Conservation (phyloP, 2,329 filamentous ascomycete genomes). For the Rutstroemia sp. region DNA sequence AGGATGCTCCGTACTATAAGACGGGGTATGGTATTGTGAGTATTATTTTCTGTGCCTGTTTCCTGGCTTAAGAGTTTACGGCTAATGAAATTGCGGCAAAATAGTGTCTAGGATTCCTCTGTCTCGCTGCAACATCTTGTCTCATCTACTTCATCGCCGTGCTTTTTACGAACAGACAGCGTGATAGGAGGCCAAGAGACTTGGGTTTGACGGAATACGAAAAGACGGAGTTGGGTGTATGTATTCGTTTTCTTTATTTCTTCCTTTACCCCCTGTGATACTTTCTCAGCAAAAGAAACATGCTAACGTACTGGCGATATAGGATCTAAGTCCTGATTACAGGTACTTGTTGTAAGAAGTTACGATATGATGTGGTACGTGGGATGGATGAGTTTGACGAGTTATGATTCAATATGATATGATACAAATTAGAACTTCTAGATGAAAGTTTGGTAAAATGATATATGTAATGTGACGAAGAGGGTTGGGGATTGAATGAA, state of each 20-base stretch:
- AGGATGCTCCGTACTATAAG: constrained; percentile 61
- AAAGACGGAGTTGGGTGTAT: constrained; percentile 42
- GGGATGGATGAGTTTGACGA: not conserved
- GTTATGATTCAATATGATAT: not conserved
- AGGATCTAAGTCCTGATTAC: constrained; percentile 30
- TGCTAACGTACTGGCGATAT: constrained; percentile 10
- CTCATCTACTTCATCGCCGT: constrained; percentile 53
- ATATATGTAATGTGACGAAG: too few relatives aligned
- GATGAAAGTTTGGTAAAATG: too few relatives aligned
- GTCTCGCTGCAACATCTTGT: constrained; percentile 57
- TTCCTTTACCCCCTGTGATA: not conserved
- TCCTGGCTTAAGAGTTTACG: not conserved
- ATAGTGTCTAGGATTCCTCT: constrained; percentile 60
- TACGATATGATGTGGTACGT: not conserved
- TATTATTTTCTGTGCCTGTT: not conserved
- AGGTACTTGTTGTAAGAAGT: constrained; percentile 18
- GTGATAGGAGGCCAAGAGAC: constrained; percentile 41
- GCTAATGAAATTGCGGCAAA: not conserved
- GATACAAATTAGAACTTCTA: not conserved
- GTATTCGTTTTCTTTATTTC: constrained; percentile 11
- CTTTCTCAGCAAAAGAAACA: too few relatives aligned
- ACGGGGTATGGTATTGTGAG: constrained; percentile 63
- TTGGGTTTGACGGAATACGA: constrained; percentile 51
- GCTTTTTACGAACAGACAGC: constrained; percentile 50
- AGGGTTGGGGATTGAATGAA: too few relatives aligned